These are phyloP conservation scores for Sporothrix sp. DNA, from an alignment of 2,329 filamentous ascomycete species.

Conservation along the genomic window DNA sequence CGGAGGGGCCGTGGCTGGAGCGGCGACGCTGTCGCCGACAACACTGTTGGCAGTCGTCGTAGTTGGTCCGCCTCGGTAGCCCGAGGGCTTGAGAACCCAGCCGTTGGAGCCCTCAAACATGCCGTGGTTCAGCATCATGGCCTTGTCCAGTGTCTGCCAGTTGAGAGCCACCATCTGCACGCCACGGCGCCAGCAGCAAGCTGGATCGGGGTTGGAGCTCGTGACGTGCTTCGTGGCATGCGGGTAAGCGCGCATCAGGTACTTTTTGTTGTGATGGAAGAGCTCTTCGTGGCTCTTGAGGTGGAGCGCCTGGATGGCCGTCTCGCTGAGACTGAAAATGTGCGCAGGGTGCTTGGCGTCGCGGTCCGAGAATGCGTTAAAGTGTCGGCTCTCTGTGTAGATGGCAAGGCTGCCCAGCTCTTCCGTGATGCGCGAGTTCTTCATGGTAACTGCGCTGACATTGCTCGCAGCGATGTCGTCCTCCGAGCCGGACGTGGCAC, in stretches of 20 bases:
- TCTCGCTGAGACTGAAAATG: conserved; percentile 86
- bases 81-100: conserved; percentile 75
- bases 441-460: conserved; percentile 19
- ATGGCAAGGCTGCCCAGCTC: conserved; percentile 65
- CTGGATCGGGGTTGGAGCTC: conserved; percentile 91
- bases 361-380: conserved; percentile 59
- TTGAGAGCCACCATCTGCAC: conserved; percentile 98
- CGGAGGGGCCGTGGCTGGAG: conserved; percentile 18
- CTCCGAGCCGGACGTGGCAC: conserved; percentile 30
- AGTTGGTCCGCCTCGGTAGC: conserved; percentile 49
- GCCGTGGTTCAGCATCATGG: conserved; percentile 92
- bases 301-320: conserved; percentile 52
- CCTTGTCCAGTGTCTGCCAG: conserved; percentile 90
- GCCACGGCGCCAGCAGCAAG: conserved; percentile 82
- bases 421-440: conserved; percentile 48
- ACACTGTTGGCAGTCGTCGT: conserved; percentile 19
- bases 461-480: conserved; percentile 28
- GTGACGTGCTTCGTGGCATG: conserved; percentile 60
- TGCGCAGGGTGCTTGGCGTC: conserved; percentile 49
- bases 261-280: conserved; percentile 77
- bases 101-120: conserved; percentile 87
- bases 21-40: conserved; percentile 26
- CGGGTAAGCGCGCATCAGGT: conserved; percentile 88
- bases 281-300: conserved; percentile 61
- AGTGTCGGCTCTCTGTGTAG: conserved; percentile 80